Evolutionary conservation across 495 filamentous ascomycete species (phyloP).

Genomic region (Jackrogersella minutella): DNA sequence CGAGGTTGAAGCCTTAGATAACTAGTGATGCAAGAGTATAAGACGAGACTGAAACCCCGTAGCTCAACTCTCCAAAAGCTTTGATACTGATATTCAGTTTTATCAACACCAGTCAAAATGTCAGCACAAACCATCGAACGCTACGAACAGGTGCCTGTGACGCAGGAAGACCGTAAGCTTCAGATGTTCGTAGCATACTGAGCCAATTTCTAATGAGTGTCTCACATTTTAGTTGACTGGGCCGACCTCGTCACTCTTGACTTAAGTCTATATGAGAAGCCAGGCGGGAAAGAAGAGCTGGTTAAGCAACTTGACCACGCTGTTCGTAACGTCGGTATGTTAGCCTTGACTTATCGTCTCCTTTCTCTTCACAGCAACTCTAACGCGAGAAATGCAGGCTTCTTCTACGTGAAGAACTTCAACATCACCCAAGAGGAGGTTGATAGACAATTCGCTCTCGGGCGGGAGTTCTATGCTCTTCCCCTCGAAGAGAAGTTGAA

Average conservation of each 20-base stretch:
- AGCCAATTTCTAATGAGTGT: neutral
- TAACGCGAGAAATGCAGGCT: slow-evolving; percentile 40
- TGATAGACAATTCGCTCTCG: slow-evolving; percentile 66
- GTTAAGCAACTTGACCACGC: slow-evolving; percentile 66
- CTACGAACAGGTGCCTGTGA: slow-evolving; percentile 59
- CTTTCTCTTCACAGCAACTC: neutral
- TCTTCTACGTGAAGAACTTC: slow-evolving; percentile 70
- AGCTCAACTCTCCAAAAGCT: neutral
- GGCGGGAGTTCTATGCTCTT: slow-evolving; percentile 62
- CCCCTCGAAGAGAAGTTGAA: slow-evolving; percentile 58
- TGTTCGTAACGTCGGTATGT: slow-evolving; percentile 60
- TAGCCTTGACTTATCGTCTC: neutral
- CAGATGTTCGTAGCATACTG: neutral
- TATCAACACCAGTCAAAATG: slow-evolving; percentile 43
- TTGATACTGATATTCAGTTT: neutral
- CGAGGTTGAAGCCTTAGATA: neutral
- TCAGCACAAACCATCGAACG: slow-evolving; percentile 53
- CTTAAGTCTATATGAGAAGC: slow-evolving; percentile 57
- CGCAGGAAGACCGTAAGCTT: slow-evolving; percentile 54
- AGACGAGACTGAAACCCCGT: slow-evolving; percentile 3
- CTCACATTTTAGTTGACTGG: slow-evolving; percentile 55
- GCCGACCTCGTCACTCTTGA: slow-evolving; percentile 66
- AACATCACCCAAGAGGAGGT: slow-evolving; percentile 67
- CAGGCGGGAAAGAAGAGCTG: slow-evolving; percentile 62
- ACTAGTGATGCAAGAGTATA: slow-evolving; percentile 10